These are phyloP conservation scores for Lactarius hatsudake DNA, from an alignment of 768 basidiomycete species.

Conservation along the genomic window DNA sequence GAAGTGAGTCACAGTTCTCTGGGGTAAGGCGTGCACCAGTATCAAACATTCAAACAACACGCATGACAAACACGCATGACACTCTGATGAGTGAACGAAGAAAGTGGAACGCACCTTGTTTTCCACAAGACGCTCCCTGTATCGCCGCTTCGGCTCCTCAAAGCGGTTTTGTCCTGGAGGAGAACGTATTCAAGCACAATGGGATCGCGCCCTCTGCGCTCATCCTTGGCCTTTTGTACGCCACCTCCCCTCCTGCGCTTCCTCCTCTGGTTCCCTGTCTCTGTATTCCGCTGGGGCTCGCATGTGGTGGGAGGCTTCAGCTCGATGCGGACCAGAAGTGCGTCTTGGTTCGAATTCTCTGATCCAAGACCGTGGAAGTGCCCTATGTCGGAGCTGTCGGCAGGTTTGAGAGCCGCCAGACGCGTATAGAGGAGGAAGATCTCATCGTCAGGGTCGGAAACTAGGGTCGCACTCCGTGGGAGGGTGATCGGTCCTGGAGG, in stretches of 20 bases:
- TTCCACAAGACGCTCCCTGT: conserved; percentile 86
- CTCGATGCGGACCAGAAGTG: conserved; percentile 54
- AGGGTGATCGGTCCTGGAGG: conserved; percentile 24
- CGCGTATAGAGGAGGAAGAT: conserved; percentile 42
- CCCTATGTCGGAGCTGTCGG: conserved; percentile 25
- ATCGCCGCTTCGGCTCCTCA: conserved; percentile 72
- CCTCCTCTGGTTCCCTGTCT: conserved; percentile 20
- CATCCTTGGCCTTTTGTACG: background rate
- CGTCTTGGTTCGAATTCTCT: conserved; percentile 61
- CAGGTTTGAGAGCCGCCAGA: conserved; percentile 39
- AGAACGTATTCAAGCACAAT: conserved; percentile 47
- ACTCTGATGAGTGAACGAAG: no score
- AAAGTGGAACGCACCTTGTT: conserved; percentile 54
- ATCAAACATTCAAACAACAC: no score
- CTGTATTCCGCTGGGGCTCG: no score
- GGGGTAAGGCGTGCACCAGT: no score
- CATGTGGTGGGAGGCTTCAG: conserved; percentile 32
- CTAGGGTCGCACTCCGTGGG: conserved; percentile 32
- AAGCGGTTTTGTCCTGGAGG: conserved; percentile 70
- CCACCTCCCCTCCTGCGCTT: background rate
- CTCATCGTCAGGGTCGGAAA: conserved; percentile 31
- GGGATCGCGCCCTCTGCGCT: conserved; percentile 28
- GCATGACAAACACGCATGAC: background rate
- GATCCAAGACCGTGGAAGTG: conserved; percentile 60
- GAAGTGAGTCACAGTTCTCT: no score